Percentiles rank a stretch among this genome's conserved stretches.
Evolutionary conservation across 345 rosid species (phyloP).

Genomic region (Camelina laxa): DNA sequence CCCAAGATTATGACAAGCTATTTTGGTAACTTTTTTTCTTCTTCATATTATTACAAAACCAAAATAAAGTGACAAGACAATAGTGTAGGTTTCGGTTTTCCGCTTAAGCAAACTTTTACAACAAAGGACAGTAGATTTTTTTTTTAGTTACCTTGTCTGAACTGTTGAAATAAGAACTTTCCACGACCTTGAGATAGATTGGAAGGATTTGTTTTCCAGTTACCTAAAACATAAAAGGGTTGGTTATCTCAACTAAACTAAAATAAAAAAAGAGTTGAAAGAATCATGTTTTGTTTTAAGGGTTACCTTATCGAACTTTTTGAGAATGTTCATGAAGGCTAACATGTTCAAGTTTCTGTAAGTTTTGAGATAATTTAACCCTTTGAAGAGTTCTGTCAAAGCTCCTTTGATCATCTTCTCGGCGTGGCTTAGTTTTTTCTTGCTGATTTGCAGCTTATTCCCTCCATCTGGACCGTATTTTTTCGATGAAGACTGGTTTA

Average conservation of each 20-base stretch:
- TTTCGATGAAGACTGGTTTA: conserved; percentile 68
- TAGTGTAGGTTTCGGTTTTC: conserved; percentile 38
- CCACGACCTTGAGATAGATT: conserved; percentile 88
- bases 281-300: background rate
- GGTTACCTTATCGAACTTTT: conserved; percentile 90
- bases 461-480: conserved; percentile 67
- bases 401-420: conserved; percentile 96
- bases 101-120: conserved; percentile 30
- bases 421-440: conserved; percentile 77
- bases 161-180: conserved; percentile 92
- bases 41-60: conserved; percentile 12
- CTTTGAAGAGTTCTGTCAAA: conserved; percentile 84
- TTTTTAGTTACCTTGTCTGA: conserved; percentile 75
- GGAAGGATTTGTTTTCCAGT: conserved; percentile 92
- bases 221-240: conserved; percentile 50
- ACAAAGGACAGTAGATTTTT: conserved; percentile 8
- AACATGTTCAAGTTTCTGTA: conserved; percentile 96
- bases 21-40: background rate
- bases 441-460: conserved; percentile 67
- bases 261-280: background rate
- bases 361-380: conserved; percentile 83
- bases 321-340: conserved; percentile 93
- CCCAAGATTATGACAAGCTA: conserved; percentile 7
- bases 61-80: conserved; percentile 33
- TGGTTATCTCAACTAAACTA: background rate